These are phyloP conservation scores for Symbiodinium natans DNA, from an alignment of 73 alveolate genomes.

Conservation along the genomic window DNA sequence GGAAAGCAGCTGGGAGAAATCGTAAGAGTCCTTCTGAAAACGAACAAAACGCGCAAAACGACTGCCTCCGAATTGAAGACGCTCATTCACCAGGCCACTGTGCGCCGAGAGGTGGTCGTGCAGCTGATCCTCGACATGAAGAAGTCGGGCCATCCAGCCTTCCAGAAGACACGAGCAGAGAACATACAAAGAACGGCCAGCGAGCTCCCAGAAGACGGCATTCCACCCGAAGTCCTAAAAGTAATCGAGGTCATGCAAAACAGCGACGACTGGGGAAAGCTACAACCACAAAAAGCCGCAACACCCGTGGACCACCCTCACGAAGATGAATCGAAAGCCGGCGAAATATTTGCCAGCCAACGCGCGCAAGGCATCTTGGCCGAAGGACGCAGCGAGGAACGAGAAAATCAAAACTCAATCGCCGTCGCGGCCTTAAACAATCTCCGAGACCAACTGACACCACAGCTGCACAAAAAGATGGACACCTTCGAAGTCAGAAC, in stretches of 20 bases:
- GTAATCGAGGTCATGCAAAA: background rate
- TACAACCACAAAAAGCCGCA: constrained; percentile 50
- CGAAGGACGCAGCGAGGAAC: background rate
- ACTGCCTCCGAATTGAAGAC: constrained; percentile 33
- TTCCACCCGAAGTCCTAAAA: constrained; percentile 30
- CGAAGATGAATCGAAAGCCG: background rate
- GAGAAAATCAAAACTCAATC: background rate
- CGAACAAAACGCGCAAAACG: constrained; percentile 25
- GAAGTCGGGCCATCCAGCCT: constrained; percentile 21
- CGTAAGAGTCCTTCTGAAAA: constrained; percentile 2
- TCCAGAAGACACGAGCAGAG: background rate
- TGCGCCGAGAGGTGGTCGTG: constrained; percentile 32
- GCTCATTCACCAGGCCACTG: constrained; percentile 27
- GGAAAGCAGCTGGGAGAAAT: constrained; percentile 25
- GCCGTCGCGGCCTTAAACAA: background rate
- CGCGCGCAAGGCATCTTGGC: constrained; percentile 27
- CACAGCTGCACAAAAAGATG: no score
- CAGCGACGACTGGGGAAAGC: background rate
- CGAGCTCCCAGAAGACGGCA: constrained; percentile 27
- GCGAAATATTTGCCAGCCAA: constrained; percentile 1
- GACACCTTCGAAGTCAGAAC: background rate
- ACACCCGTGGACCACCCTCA: background rate
- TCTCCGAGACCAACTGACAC: background rate
- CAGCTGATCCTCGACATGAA: constrained; percentile 47
- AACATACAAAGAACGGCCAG: background rate